Base-by-base conservation (phyloP, 2,329 filamentous ascomycete genomes). In the Claviceps sp. region DNA sequence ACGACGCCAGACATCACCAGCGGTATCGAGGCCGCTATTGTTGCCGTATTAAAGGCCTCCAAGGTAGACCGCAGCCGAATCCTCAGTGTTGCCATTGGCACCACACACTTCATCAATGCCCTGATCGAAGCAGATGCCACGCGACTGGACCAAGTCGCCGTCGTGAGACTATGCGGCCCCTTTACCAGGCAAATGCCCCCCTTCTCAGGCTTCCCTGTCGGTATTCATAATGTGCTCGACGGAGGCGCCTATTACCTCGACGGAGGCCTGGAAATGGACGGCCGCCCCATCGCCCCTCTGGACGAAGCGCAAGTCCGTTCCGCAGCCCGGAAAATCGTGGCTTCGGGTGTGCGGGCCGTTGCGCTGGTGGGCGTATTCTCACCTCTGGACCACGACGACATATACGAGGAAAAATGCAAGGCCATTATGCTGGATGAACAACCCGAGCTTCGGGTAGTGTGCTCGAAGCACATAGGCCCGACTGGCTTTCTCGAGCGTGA, bases 1-100 rank as follows among this genome's bases (percentile, higher is more conserved):
- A 77, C 74, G 0, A 76, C 73, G 1, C 56, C 66, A n/a, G 70
- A 77, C 58, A 73, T 76, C 40, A 76, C 73, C 38, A 67, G 64
- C 49, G 75, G 74, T 20, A 74, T 77, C 30, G 66, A 71, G 55
- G 58, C 60, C 9, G 72, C 72, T n/a, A 72, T 77, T 52, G 58
- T 63, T 11, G 66, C 67, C 9, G 68, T 76, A 0, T 59, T 77
- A 4, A 55, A 56, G 4, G 63, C 64, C 26, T 69, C 71, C 1
- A 55, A 59, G 0, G 60, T 73, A 46, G 63, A 70, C 34, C 62
- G 67, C 44, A 56, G 56, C 22, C 63, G 66, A 14, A 67, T 77
- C 5, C 59, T 70, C 41, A 72, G 70, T 38, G 72, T 77, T 13
- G 72, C 72, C 2, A 73, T 77, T 55, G 74, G 75, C 26, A 75